These are phyloP conservation scores for Botrytis sinoallii DNA, from an alignment of 2,329 filamentous ascomycete genomes.

Conservation along the genomic window DNA sequence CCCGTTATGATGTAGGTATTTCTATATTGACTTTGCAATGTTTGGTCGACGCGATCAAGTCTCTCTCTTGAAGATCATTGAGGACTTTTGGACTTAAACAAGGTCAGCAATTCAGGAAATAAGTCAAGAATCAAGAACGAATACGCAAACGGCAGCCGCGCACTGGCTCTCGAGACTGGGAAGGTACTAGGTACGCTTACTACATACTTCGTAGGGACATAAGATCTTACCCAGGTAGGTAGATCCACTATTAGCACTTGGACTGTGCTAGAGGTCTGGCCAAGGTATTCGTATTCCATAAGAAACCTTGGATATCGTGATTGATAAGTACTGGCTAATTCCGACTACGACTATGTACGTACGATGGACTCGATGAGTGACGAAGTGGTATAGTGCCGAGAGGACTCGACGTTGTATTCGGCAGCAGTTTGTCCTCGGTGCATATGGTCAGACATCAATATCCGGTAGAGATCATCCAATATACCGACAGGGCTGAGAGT, in stretches of 20 bases:
- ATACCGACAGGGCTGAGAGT: slow-evolving; percentile 6
- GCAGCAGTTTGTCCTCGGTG: neutral
- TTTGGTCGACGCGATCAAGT: neutral
- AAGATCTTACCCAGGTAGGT: neutral
- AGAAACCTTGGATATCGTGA: neutral
- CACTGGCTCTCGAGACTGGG: neutral
- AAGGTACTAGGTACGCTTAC: neutral
- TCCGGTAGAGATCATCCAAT: neutral
- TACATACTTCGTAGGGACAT: neutral
- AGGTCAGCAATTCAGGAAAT: neutral
- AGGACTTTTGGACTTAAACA: neutral
- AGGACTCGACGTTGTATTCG: neutral
- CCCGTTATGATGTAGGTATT: neutral
- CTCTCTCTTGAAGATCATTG: neutral
- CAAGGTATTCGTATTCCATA: neutral
- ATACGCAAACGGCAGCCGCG: neutral
- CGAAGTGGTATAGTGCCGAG: neutral
- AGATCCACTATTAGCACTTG: neutral
- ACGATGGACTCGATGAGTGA: neutral
- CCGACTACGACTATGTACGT: neutral
- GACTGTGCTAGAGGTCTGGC: neutral
- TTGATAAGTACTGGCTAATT: neutral
- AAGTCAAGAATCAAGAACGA: neutral
- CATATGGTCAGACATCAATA: neutral
- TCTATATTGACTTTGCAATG: neutral